Percentiles rank a stretch among this genome's conserved stretches.
Evolutionary conservation across 345 rosid genomes (phyloP).

Genomic region (Lepidium africanum): DNA sequence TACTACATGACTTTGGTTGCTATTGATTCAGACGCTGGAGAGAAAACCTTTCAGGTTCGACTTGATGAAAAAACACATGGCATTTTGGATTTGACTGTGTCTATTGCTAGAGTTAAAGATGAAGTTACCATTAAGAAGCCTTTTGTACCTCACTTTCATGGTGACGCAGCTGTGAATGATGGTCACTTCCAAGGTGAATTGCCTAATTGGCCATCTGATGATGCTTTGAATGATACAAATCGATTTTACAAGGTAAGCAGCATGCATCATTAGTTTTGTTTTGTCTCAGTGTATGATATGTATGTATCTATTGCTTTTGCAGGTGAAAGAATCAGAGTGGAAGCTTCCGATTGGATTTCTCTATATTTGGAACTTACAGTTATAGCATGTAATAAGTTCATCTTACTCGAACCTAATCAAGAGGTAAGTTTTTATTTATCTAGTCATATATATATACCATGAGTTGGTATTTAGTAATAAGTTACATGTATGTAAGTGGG

Average conservation of each 20-base stretch:
- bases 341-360: not conserved
- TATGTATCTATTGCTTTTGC: not conserved
- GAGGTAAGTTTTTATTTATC: not conserved
- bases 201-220: not conserved
- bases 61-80: not conserved
- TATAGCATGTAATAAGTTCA: not conserved
- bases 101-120: not conserved
- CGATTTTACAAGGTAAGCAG: not conserved
- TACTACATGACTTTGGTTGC: not conserved
- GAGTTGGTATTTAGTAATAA: not conserved
- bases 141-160: not conserved
- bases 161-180: not conserved
- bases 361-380: not conserved
- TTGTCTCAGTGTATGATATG: not conserved
- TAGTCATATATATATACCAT: not conserved
- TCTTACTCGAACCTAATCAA: accelerated
- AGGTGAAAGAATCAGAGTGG: slow-evolving; percentile 1
- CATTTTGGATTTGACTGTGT: not conserved
- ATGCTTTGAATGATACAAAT: not conserved
- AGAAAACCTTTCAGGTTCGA: not conserved
- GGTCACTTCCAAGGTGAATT: not conserved
- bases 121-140: not conserved
- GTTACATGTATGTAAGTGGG: not conserved
- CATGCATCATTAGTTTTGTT: not conserved
- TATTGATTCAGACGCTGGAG: not conserved